These are phyloP conservation scores for Kodamaea restingae DNA, from an alignment of 805 yeast species.

Conservation along the genomic window DNA sequence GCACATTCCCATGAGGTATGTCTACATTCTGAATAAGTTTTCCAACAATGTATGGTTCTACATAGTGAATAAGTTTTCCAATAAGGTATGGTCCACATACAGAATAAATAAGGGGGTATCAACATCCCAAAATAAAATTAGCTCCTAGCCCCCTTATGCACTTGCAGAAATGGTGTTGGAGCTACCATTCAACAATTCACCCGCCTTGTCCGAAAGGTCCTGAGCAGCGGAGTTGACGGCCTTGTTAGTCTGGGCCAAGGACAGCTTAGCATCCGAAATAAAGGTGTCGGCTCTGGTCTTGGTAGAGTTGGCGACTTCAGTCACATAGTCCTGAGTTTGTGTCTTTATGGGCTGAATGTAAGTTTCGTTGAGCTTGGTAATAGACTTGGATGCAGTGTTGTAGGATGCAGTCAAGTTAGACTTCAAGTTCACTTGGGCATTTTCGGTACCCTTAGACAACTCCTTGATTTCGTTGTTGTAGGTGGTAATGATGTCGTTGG, in stretches of 20 bases:
- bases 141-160: conserved; percentile 8
- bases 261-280: conserved; percentile 20
- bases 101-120: conserved; percentile 1
- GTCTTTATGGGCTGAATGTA: conserved; percentile 37
- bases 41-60: too few relatives aligned
- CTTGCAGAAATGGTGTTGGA: conserved; percentile 13
- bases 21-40: too few relatives aligned
- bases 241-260: conserved; percentile 5
- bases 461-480: conserved; percentile 33
- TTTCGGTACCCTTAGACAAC: conserved; percentile 19
- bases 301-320: conserved; percentile 31
- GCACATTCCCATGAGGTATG: too few relatives aligned
- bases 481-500: conserved; percentile 28
- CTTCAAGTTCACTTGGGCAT: conserved; percentile 8
- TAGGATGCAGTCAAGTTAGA: conserved; percentile 30
- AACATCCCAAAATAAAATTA: neutral
- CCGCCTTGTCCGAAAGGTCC: conserved; percentile 9
- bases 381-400: conserved; percentile 31
- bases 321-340: conserved; percentile 37
- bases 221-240: conserved; percentile 6
- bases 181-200: conserved; percentile 13
- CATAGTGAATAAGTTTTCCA: too few relatives aligned
- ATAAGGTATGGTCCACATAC: neutral
- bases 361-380: conserved; percentile 30
- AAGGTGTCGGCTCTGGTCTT: conserved; percentile 32